Evolutionary conservation across 108 stramenopile genomes (phyloP).

Genomic region (Seminavis robusta): DNA sequence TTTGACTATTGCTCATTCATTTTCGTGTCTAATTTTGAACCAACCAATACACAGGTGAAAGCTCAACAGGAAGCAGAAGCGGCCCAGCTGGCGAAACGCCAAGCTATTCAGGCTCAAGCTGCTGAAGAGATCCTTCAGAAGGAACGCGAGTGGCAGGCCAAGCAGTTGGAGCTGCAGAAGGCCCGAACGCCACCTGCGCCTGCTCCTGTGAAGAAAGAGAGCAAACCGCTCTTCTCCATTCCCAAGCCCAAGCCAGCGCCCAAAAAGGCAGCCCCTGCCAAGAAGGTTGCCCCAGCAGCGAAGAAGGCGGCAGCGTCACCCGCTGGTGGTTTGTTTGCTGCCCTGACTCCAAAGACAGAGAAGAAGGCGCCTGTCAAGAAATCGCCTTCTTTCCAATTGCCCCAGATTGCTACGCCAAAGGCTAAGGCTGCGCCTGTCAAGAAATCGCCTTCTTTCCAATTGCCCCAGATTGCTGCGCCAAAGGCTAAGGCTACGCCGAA

Average conservation of each 20-base stretch:
- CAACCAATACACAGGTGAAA: neutral
- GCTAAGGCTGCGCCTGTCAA: neutral
- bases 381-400: slow-evolving; percentile 6
- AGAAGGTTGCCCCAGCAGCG: neutral
- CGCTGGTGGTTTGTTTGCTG: too few species aligned
- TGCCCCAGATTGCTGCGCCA: slow-evolving; percentile 19
- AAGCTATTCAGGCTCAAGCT: neutral
- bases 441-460: too few species aligned
- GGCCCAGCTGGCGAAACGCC: neutral
- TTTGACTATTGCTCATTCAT: neutral
- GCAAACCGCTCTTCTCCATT: too few species aligned
- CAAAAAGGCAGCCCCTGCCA: too few species aligned
- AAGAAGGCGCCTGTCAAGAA: slow-evolving; percentile 12
- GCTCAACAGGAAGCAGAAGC: neutral
- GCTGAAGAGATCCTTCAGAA: too few species aligned
- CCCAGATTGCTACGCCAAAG: neutral
- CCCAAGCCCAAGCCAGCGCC: too few species aligned
- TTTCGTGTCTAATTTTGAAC: neutral
- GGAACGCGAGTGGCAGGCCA: too few species aligned
- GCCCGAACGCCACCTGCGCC: too few species aligned
- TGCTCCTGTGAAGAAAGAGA: too few species aligned
- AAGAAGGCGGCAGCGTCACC: neutral
- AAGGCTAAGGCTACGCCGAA: slow-evolving; percentile 39
- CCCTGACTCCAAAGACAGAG: neutral
- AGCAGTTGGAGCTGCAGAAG: too few species aligned